Evolutionary conservation across 192 early-diverging fungal genomes (phyloP), one percentile per base, ranked within the genome.

Genomic region (Backusella tuberculispora): DNA sequence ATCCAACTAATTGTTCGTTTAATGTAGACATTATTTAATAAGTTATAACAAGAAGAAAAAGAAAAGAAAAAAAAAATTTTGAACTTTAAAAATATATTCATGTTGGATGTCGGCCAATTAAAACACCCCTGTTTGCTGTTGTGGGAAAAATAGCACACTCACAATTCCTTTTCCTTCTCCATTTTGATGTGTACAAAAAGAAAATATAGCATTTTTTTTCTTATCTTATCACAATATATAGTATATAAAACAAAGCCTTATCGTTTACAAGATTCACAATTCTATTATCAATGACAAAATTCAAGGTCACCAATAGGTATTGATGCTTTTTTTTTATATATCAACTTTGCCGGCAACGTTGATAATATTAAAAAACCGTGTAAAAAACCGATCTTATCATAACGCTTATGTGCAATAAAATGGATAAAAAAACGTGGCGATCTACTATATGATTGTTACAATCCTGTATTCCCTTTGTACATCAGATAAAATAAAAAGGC

Each of bases 21-120:
- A 73, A 45, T 19, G 72, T 68, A 37, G 68, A 47, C 68, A 69
- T 69, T 69, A 13, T 34, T 19, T 14, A 26, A 29, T 26, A n/a
- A 69, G 26, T 45, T 45, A 17, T 46, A 46, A 29, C 4, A 46
- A 69, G 13, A 69, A 29, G 44, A 29, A 69, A 29, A 47, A 69
- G 42, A 69, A 29, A 47, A 6, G 15, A 6, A 19, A 69, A 69
- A 68, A 44, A 45, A 40, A 2, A 50, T 8, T 26, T 13, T 60
- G 53, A 24, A 13, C 9, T 60, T n/a, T 26, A 26, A 60, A 26
- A 24, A 60, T 24, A 26, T 12, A 60, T 60, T 13, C 12, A 26
- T 60, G n/a, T 53, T 53, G n/a, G 50, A 34, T 34, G 29, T 53
- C 53, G 53, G 53, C 53, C 53, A 60, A 60, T 60, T 24, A 60